Evolutionary conservation across 2,329 filamentous ascomycete species (phyloP), one percentile per base, ranked within the genome.

Genomic region (Aureobasidium sp.): DNA sequence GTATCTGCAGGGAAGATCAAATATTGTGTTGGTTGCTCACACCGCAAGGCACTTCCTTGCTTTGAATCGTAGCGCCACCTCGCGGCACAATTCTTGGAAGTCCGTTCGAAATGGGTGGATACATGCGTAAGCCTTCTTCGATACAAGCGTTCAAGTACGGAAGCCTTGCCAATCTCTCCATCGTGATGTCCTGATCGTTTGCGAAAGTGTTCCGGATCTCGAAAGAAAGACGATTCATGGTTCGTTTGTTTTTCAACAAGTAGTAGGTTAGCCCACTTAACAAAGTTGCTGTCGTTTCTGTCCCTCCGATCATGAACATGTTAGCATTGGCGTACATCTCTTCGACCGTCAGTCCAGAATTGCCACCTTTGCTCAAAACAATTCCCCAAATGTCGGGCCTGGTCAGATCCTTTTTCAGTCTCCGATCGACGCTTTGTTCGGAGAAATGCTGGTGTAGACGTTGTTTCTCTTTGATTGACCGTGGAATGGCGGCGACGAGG

Each of bases 51-150:
- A 71, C 67, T 12, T 65, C 63, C 37, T 65, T 65, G 17, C 70
- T 70, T 36, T 36, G 34, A 34, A 63, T 65, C 15, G 62, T 57
- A 1, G 70, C 69, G 68, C 1, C 65, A 65, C n/a, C 42, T 22
- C n/a, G 42, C 42, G 42, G 20, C n/a, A 36, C 34, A 36, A 36
- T 36, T 36, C 34, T 36, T 6, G 36, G 44, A 27, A 47, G n/a
- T 6, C 44, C 44, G 42, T 17, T 73, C 73, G 74, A 72, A 9
- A 78, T 72, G 0, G 76, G 73, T 1, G 76, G 76, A 65, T 76
- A 77, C 55, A 78, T 71, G 8, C 78, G 70, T 11, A 79, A 67
- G 1, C 71, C 74, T 66, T 80, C 77, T 59, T 76, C 73, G n/a
- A 78, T 72, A 51, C 74, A 74, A 2, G 77, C 76, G 36, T 75